phyloP scores from a whole-genome alignment of 495 filamentous ascomycete genomes.

The Tuber umbilicatum region DNA sequence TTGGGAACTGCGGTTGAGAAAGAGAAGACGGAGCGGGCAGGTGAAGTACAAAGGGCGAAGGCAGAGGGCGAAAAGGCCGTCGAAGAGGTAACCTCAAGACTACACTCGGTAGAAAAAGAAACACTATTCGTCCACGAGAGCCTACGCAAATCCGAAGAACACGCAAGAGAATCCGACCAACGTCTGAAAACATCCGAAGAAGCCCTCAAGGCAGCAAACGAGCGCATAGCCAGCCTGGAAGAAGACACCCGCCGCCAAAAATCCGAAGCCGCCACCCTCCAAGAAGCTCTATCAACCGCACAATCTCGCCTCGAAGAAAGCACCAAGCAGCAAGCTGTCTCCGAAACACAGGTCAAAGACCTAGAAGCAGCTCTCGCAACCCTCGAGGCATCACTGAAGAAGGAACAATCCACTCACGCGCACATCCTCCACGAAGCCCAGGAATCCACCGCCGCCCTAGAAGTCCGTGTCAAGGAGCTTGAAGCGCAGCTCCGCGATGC shows the following conservation, averaged over 20 bases:
- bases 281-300: constrained; percentile 19
- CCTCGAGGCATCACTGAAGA: constrained; percentile 11
- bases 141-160: constrained; percentile 9
- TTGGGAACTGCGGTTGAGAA: constrained; percentile 1
- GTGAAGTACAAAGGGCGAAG: constrained; percentile 10
- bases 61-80: constrained; percentile 6
- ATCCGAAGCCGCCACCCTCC: background rate
- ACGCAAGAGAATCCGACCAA: constrained; percentile 6
- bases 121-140: background rate
- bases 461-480: constrained; percentile 17
- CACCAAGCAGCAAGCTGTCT: constrained; percentile 5
- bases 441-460: constrained; percentile 35
- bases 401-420: constrained; percentile 19
- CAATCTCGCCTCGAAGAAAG: constrained; percentile 16
- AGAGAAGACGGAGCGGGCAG: constrained; percentile 11
- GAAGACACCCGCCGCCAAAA: constrained; percentile 18
- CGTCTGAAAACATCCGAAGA: constrained; percentile 7
- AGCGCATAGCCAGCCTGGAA: constrained; percentile 45
- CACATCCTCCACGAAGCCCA: constrained; percentile 27
- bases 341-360: background rate
- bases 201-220: constrained; percentile 43
- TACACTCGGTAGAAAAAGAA: constrained; percentile 10
- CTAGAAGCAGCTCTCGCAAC: constrained; percentile 13
- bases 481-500: constrained; percentile 4
- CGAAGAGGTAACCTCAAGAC: background rate